Percentiles rank a stretch among this genome's conserved stretches.
These are phyloP conservation scores for Sclerotinia sclerotiorum DNA, from an alignment of 2,329 filamentous ascomycete genomes.

Conservation along the genomic window DNA sequence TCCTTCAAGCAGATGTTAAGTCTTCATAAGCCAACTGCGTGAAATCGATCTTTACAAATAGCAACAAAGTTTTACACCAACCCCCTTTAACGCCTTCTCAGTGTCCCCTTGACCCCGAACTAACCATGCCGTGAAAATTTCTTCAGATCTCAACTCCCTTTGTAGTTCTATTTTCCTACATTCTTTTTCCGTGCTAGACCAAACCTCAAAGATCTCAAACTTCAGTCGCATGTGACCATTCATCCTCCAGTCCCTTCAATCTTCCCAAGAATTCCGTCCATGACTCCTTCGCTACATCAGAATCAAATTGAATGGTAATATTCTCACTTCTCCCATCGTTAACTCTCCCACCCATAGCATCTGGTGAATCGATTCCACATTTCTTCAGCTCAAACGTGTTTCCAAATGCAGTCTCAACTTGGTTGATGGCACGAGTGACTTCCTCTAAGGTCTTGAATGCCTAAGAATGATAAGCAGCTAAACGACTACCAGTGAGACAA, in stretches of 20 bases:
- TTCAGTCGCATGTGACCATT: slow-evolving; percentile 30
- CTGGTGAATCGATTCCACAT: slow-evolving; percentile 31
- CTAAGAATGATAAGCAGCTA: slow-evolving; percentile 20
- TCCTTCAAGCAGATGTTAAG: not conserved
- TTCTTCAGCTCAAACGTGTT: slow-evolving; percentile 31
- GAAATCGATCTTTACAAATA: not conserved
- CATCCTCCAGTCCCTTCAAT: slow-evolving; percentile 30
- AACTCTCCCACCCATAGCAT: slow-evolving; percentile 34
- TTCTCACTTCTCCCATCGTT: slow-evolving; percentile 35
- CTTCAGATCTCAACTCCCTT: not conserved
- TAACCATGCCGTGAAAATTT: not conserved
- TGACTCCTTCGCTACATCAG: slow-evolving; percentile 25
- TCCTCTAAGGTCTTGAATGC: slow-evolving; percentile 34
- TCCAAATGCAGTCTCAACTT: slow-evolving; percentile 34
- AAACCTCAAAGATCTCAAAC: not conserved
- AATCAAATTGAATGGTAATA: slow-evolving; percentile 35
- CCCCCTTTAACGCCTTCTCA: not conserved
- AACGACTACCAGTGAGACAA: not conserved
- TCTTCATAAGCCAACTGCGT: not conserved
- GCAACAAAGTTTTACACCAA: not conserved
- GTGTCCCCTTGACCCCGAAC: too few relatives aligned
- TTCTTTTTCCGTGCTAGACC: not conserved
- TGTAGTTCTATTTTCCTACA: not conserved
- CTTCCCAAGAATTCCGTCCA: slow-evolving; percentile 31
- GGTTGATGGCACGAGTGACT: slow-evolving; percentile 32